phyloP scores from a whole-genome alignment of 306 rosid genomes.

The Corylus americana region DNA sequence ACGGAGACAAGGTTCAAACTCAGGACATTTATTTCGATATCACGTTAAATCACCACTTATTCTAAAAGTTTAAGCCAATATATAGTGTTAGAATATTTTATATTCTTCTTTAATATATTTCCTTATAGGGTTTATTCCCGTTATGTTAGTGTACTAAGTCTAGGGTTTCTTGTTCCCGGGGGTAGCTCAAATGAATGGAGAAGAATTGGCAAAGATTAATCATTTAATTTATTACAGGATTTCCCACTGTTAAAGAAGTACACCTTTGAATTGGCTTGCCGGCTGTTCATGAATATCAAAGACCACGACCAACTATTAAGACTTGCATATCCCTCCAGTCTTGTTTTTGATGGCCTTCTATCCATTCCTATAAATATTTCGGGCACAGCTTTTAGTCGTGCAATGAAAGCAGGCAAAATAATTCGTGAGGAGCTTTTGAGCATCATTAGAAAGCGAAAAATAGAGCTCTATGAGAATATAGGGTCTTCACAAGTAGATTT shows the following conservation, averaged over 20 bases:
- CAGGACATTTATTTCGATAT: no score
- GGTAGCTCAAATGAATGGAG: no score
- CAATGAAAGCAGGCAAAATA: neutral
- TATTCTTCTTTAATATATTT: no score
- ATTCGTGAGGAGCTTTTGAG: constrained; percentile 6
- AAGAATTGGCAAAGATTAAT: no score
- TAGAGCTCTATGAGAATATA: neutral
- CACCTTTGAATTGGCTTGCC: constrained; percentile 3
- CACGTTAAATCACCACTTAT: no score
- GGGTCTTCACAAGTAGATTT: neutral
- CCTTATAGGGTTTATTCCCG: no score
- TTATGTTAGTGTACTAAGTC: no score
- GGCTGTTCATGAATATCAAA: neutral
- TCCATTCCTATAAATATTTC: constrained; percentile 24
- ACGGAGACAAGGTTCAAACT: no score
- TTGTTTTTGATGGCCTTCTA: constrained; percentile 4
- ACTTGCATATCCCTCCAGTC: neutral
- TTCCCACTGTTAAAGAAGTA: neutral
- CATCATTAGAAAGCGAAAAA: constrained; percentile 12
- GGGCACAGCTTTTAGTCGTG: constrained; percentile 15
- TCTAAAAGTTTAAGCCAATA: no score
- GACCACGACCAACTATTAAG: neutral
- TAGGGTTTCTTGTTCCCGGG: no score
- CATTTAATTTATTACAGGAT: neutral
- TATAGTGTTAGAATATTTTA: no score